A percentile compares a stretch with the other conserved stretches of the same genome.
Conservation (phyloP, 2,329 filamentous ascomycete genomes). For the Colletotrichum higginsianum region DNA sequence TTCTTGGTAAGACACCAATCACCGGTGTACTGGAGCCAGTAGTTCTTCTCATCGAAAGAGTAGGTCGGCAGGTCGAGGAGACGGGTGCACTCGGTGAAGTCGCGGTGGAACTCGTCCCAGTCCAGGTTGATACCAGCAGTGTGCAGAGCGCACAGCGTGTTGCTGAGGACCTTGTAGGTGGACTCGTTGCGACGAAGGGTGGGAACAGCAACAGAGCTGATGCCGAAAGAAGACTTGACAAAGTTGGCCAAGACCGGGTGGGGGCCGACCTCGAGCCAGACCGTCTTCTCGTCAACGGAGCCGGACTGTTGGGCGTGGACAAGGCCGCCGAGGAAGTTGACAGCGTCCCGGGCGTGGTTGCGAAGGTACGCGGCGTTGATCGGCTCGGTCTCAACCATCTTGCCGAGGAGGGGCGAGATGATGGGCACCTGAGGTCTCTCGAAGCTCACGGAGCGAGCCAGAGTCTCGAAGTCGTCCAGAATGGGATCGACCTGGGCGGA, state of each 20-base stretch:
- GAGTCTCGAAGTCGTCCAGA: conserved; percentile 69
- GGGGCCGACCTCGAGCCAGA: conserved; percentile 79
- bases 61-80: conserved; percentile 78
- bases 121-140: conserved; percentile 73
- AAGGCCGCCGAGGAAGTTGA: conserved; percentile 75
- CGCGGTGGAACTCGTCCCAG: conserved; percentile 79
- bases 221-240: conserved; percentile 71
- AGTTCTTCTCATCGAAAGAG: conserved; percentile 80
- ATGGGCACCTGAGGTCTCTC: conserved; percentile 68
- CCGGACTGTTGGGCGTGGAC: conserved; percentile 66
- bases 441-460: conserved; percentile 58
- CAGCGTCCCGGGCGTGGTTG: conserved; percentile 73
- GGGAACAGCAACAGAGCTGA: conserved; percentile 66
- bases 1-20: conserved; percentile 83
- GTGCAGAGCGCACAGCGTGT: conserved; percentile 71
- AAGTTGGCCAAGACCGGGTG: conserved; percentile 78
- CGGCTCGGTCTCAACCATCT: conserved; percentile 64
- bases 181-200: conserved; percentile 76
- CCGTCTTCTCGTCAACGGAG: conserved; percentile 72
- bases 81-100: conserved; percentile 56
- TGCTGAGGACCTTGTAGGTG: conserved; percentile 75
- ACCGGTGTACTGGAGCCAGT: conserved; percentile 75
- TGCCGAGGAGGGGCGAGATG: conserved; percentile 76
- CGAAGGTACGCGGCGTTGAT: conserved; percentile 73
- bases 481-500: conserved; percentile 69